Base-by-base conservation (phyloP, 2,329 filamentous ascomycete species). In the Phaeomoniella chlamydospora region DNA sequence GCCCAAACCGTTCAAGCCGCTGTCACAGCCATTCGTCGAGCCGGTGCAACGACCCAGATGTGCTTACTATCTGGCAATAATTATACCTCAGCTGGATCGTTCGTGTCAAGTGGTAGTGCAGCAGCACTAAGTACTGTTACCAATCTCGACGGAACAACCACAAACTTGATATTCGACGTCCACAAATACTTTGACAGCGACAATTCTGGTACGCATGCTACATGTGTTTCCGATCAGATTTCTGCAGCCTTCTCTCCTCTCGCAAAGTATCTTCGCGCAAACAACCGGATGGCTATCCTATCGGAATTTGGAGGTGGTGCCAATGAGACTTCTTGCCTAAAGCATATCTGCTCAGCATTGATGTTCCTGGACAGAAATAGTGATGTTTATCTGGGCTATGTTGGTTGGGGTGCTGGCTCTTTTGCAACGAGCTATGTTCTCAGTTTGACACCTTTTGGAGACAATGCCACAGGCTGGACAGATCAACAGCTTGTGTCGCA, bases 1-100 rank as follows among this genome's bases (percentile, higher is more conserved):
- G 73, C 70, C 1, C 51, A 61, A 3, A 74, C 71, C 0, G 69
- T 72, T 41, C 77, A 81, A 49, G 63, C 62, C 10, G 74, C 63
- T 12, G 77, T 83, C 2, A 74, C 68, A 1, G 77, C 74, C 3
- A 80, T 83, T 45, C 70, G 77, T 31, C 53, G 65, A 30, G 68
- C 72, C 2, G 77, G 76, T n/a, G 75, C 76, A n/a, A 66, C 59
- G 1, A 56, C 57, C 14, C 72, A 81, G 43, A 67, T 72, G 47
- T 78, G 81, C 43, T 61, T 81, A 10, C 64, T 80, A 2, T 71
- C 77, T 0, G 77, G 77, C 33, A 44, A 37, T 18, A 68, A 71
- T 45, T 80, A 67, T 48, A 65, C 70, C 5, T 64, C 59, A 35
- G 69, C 67, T 2, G 61, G 55, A 29, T 57, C 57, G 2, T 62